Evolutionary conservation across 768 basidiomycete species (phyloP), one percentile per base, ranked within the genome.

Genomic region (Mycena alexandri): DNA sequence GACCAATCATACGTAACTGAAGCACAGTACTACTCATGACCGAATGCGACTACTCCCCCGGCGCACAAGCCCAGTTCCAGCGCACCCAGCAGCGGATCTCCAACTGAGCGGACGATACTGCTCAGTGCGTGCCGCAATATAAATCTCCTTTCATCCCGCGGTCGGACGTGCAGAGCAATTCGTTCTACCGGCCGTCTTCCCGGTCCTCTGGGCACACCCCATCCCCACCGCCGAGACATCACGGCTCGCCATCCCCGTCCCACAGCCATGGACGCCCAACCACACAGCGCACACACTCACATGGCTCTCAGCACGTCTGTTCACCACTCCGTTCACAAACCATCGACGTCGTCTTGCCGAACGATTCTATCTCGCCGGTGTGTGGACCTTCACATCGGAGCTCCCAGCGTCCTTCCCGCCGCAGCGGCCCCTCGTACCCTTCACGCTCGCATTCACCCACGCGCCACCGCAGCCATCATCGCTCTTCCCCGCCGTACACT

Each of bases 1-100:
- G n/a, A n/a, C n/a, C n/a, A n/a, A n/a, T n/a, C n/a, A n/a, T n/a
- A n/a, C n/a, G n/a, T n/a, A n/a, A n/a, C n/a, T n/a, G n/a, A n/a
- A n/a, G n/a, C n/a, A n/a, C n/a, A n/a, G n/a, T n/a, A n/a, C 29
- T 29, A 29, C 6, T 29, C 16, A 83, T 83, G 82, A 84, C 82
- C 12, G 82, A 84, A 72, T 84, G 83, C 77, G 82, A 83, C 76
- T 82, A 79, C 71, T 83, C 82, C 56, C 83, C 83, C 34, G 81
- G 75, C 42, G 82, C 82, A 14, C 78, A 78, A 70, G 73, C 80
- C 61, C 79, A 75, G 7, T 76, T 77, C 65, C 24, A 77, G 54
- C 80, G 78, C 13, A 81, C 79, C 13, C 81, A 81, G 69, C 19
- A 72, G 59, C 79, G 82, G 54, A 80, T 83, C 7, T 74, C 80